Evolutionary conservation across 164 flowering plant genomes (phyloP).

Genomic region (Buxus sempervirens): DNA sequence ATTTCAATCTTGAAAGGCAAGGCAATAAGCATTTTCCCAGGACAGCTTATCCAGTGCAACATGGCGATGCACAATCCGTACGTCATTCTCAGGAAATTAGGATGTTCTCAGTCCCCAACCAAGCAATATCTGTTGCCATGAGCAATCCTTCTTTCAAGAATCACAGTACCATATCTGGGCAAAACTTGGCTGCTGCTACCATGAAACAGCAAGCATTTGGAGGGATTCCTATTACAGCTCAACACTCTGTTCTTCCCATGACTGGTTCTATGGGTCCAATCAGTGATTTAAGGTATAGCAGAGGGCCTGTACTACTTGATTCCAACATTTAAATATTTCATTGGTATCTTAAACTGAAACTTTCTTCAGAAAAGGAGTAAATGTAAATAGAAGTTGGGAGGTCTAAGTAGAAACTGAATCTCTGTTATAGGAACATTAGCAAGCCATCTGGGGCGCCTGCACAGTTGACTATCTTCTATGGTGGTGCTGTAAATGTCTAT

Average conservation of each 20-base stretch:
- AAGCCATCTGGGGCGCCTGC: slow-evolving; percentile 42
- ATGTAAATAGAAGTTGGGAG: background rate
- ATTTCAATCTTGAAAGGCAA: slow-evolving; percentile 17
- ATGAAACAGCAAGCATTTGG: slow-evolving; percentile 16
- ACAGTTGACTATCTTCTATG: slow-evolving; percentile 81
- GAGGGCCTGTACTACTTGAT: background rate
- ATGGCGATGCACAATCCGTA: slow-evolving; percentile 10
- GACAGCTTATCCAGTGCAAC: slow-evolving; percentile 21
- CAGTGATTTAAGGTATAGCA: slow-evolving; percentile 26
- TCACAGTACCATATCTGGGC: slow-evolving; percentile 10
- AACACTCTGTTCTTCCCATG: slow-evolving; percentile 14
- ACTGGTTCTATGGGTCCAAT: slow-evolving; percentile 18
- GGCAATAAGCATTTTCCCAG: slow-evolving; percentile 16
- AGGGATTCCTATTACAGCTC: slow-evolving; percentile 18
- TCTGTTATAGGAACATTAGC: slow-evolving; percentile 35
- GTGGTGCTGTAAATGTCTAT: slow-evolving; percentile 71
- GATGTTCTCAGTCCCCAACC: slow-evolving; percentile 20
- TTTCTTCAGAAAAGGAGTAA: too few species aligned
- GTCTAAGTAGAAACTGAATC: slow-evolving; percentile 4
- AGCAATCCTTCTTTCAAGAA: slow-evolving; percentile 18
- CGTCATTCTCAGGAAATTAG: slow-evolving; percentile 15
- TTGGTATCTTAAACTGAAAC: too few species aligned
- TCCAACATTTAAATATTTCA: too few species aligned
- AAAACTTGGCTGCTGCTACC: slow-evolving; percentile 10
- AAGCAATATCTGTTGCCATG: slow-evolving; percentile 13